These are phyloP conservation scores for Leccinum ochraceum DNA, from an alignment of 768 basidiomycete species.

Conservation along the genomic window DNA sequence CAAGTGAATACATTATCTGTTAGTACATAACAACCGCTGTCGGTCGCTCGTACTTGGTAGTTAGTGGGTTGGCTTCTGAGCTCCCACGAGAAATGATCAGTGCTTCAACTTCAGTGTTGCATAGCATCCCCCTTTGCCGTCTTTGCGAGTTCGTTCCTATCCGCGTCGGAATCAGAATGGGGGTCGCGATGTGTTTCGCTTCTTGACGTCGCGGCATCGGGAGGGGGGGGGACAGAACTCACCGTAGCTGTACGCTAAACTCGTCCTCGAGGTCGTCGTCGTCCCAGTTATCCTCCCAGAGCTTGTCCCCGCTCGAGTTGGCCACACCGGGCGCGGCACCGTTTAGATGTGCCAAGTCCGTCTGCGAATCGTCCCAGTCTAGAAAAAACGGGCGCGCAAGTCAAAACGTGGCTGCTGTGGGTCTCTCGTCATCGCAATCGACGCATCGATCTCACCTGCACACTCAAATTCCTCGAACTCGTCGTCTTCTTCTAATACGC, in stretches of 20 bases:
- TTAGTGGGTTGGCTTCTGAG: not conserved
- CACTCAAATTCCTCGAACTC: conserved; percentile 94
- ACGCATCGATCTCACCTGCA: conserved; percentile 56
- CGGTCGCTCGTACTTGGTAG: not conserved
- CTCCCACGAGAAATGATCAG: not conserved
- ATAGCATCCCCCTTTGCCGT: conserved; percentile 52
- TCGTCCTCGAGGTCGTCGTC: conserved; percentile 99
- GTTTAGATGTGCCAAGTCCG: conserved; percentile 76
- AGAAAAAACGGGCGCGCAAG: not conserved
- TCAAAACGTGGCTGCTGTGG: not conserved
- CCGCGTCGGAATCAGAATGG: conserved; percentile 1
- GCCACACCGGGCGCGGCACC: conserved; percentile 74
- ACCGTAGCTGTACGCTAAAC: conserved; percentile 95
- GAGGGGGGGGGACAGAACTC: conserved; percentile 27
- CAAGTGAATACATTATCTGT: conserved; percentile 2
- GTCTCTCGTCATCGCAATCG: not conserved
- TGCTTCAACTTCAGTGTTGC: conserved; percentile 45
- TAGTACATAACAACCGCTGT: conserved; percentile 8
- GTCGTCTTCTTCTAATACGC: conserved; percentile 95
- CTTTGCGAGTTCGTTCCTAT: conserved; percentile 66
- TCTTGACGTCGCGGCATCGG: not conserved
- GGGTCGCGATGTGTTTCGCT: too few relatives aligned
- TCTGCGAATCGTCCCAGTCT: conserved; percentile 91
- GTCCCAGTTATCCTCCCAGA: conserved; percentile 99
- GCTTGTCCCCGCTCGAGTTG: conserved; percentile 80